Evolutionary conservation across 805 yeast genomes (phyloP), one percentile per base, ranked within the genome.

Genomic region (Kluyveromyces nonfermentans): DNA sequence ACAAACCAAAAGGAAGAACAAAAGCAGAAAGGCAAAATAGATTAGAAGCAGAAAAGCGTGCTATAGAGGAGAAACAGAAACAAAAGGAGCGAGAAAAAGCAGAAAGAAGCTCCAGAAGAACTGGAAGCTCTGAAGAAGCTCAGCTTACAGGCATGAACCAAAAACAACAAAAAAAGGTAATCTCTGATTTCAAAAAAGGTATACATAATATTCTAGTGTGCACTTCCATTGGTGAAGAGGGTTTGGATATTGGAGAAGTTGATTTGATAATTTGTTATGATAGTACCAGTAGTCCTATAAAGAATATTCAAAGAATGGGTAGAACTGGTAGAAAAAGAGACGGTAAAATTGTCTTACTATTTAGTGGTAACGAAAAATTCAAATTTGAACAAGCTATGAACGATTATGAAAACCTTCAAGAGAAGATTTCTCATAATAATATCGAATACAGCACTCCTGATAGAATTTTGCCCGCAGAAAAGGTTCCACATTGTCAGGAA

Each of bases 171-270:
- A 87, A 86, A 52, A 82, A 80, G 44, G 73, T 86, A 9, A 81
- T 93, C 22, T 73, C 73, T 25, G 71, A 80, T 45, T 93, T 93
- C 64, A 85, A 82, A 54, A 55, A 63, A 0, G 96, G 95, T 7
- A 70, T 63, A 1, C 76, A 77, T 55, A 94, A 93, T 57, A 78
- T 86, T 7, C 66, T 93, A 17, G 96, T 93, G 5, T 96, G 97
- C 4, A 93, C 99, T 0, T 88, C 96, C 0, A 90, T 93, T 57
- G 99, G 97, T 38, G 99, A 93, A 61, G 99, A 93, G 69, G 99
- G 99, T 37, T 72, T 93, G 50, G 98, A 93, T 69, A 94, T 93
- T 51, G 98, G 98, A 28, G 97, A 94, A 60, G 99, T 93, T 42
- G 98, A 93, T 62, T 60, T 93, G 54, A 90, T 93, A 52, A 73